Evolutionary conservation across 2,329 filamentous ascomycete species (phyloP), one percentile per base, ranked within the genome.

Genomic region (Verticillium nonalfalfae): DNA sequence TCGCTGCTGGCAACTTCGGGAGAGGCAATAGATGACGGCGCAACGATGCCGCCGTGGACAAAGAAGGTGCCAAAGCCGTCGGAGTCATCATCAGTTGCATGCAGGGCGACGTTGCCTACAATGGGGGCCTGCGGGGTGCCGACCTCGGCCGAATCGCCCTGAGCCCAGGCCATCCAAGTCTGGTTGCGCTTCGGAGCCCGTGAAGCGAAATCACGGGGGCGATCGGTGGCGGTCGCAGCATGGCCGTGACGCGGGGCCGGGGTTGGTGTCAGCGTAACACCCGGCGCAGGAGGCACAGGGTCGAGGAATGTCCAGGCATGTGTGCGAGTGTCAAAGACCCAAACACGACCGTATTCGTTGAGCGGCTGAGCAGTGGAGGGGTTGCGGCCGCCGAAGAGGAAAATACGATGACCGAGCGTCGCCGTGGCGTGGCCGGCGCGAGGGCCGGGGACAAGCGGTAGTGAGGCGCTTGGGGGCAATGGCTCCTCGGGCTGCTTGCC

Each of bases 351-450:
- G 11, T 79, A 73, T 69, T 96, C 92, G 59, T 93, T 85, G 11
- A 96, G 79, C 0, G 90, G 86, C n/a, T 59, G 58, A 13, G 26
- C n/a, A 35, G 40, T 36, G 1, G 83, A 78, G 84, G 90, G 88
- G 34, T 85, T 85, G 55, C 90, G 86, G 10, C 93, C 92, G 57
- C 91, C 92, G 73, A 93, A 96, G 52, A 96, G 66, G 74, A 94
- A 94, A 68, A 96, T 86, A 26, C 86, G 86, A 55, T 83, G 81
- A 62, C 87, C 82, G 62, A 95, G 83, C 1, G 86, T 81, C 13
- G 88, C 84, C 0, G 88, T 85, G 38, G 91, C 88, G 66, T 91
- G 85, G 21, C 92, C 92, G 2, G 93, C 85, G 21, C 92, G 85
- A 2, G 90, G 81, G 1, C 79, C 74, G 0, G 91, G 91, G 1